A percentile compares a stretch with the other conserved stretches of the same genome.
These are phyloP conservation scores for Aspergillus panamensis DNA, from an alignment of 495 filamentous ascomycete species.

Conservation along the genomic window DNA sequence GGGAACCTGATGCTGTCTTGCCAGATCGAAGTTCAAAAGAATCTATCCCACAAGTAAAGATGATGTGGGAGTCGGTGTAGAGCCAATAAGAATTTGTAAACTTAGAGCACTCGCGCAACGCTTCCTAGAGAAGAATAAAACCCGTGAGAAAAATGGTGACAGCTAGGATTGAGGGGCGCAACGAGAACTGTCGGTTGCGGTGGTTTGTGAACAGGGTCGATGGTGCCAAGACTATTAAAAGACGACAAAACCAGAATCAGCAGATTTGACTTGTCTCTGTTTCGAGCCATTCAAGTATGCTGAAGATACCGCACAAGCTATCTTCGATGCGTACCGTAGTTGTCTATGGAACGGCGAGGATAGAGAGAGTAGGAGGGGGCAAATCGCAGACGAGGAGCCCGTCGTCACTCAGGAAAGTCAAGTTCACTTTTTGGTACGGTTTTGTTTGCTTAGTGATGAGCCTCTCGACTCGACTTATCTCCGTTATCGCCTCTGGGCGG, in stretches of 20 bases:
- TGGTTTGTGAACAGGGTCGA: slow-evolving; percentile 1
- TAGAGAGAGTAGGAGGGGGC: not conserved
- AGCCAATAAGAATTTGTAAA: not conserved
- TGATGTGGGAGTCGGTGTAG: no score
- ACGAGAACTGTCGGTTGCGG: not conserved
- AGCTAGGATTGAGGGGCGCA: not conserved
- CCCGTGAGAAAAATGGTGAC: not conserved
- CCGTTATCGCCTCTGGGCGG: slow-evolving; percentile 16
- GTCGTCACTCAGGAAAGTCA: not conserved
- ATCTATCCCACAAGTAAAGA: no score
- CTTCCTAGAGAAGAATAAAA: not conserved
- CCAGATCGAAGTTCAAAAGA: not conserved
- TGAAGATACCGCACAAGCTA: not conserved
- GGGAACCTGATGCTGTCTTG: slow-evolving; percentile 13
- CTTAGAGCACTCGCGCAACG: not conserved
- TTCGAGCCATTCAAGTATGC: not conserved
- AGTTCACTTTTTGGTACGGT: not conserved
- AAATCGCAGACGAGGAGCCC: not conserved
- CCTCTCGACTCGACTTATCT: slow-evolving; percentile 6
- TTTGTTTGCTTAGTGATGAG: slow-evolving; percentile 8
- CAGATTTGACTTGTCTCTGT: not conserved
- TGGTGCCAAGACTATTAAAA: slow-evolving; percentile 5
- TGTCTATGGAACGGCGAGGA: not conserved
- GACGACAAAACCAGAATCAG: not conserved
- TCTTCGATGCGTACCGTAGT: not conserved